phyloP scores from a whole-genome alignment of 371 early-diverging fungal species.

The Syncephalastrum contaminatum region DNA sequence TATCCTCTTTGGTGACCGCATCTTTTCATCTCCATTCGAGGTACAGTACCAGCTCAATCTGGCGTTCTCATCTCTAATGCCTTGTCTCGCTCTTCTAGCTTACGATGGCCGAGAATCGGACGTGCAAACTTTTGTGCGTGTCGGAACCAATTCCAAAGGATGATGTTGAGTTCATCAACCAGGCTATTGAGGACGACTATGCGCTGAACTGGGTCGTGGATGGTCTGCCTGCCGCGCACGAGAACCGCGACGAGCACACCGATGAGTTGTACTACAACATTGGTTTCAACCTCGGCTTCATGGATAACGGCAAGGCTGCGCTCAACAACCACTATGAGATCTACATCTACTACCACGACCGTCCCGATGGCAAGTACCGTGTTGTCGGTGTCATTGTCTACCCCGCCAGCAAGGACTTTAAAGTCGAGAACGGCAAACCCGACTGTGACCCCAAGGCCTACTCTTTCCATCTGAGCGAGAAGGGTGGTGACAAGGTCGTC shows the following conservation, averaged over 20 bases:
- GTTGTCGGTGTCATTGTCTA: constrained; percentile 88
- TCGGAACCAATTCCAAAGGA: constrained; percentile 56
- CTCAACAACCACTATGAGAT: constrained; percentile 66
- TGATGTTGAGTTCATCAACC: constrained; percentile 85
- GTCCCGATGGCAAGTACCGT: constrained; percentile 59
- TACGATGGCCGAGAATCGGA: constrained; percentile 23
- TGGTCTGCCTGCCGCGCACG: constrained; percentile 87
- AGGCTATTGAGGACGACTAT: constrained; percentile 81
- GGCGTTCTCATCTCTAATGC: too few species aligned
- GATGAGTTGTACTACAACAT: constrained; percentile 67
- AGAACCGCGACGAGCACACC: constrained; percentile 57
- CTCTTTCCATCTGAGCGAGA: constrained; percentile 14
- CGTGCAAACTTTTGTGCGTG: constrained; percentile 70
- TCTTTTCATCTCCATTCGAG: constrained; percentile 82
- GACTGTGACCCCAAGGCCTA: constrained; percentile 4
- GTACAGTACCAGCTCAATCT: too few species aligned
- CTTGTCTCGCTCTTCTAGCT: too few species aligned
- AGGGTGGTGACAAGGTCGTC: constrained; percentile 41
- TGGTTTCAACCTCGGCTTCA: constrained; percentile 75
- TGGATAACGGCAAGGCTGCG: constrained; percentile 5
- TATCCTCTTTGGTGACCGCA: constrained; percentile 95
- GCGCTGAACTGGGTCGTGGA: constrained; percentile 87
- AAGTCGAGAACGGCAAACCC: constrained; percentile 15
- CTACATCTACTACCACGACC: constrained; percentile 78
- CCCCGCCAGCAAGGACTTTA: constrained; percentile 52